Evolutionary conservation across 345 rosid species (phyloP), one percentile per base, ranked within the genome.

Genomic region (Limnanthes douglasii): DNA sequence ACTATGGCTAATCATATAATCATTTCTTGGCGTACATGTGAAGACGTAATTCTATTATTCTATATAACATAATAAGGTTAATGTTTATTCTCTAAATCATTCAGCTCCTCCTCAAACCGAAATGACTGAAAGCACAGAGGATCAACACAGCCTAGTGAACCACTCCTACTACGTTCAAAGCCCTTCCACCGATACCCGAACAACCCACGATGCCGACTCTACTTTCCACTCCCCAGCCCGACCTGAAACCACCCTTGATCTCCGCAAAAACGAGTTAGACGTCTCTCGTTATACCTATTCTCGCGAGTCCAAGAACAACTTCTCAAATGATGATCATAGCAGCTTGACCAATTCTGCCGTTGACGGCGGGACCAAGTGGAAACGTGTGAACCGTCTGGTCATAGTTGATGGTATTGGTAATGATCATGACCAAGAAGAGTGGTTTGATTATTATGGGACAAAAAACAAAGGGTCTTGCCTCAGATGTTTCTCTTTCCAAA

Each of bases 161-260:
- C n/a, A n/a, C n/a, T n/a, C 69, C 2, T 83, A 83, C 69, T 75
- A 62, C 48, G 85, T 76, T 6, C 88, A 79, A 41, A 85, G 85
- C 56, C 95, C 95, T 13, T 70, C 93, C 15, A 70, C 73, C 5
- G 60, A 49, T 5, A 22, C 33, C 51, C 61, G 39, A 18, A 43
- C 7, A 23, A 38, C n/a, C 27, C 34, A 29, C 23, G 40, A 37
- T 23, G 19, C 35, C 1, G 71, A 56, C 11, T 56, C 68, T 35
- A 45, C 60, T 8, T 54, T 34, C 30, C 65, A 60, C 16, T 66
- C 81, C 18, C 69, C 71, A 0, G 35, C 48, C 27, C 57, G 61
- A 15, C 57, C 65, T 37, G 66, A 61, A 33, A 19, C 70, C 10
- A 16, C 23, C 24, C 37, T 48, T 56, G 55, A 54, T 54, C 24